Evolutionary conservation across 108 stramenopile species (phyloP).

Genomic region (Cyclostephanos invisitatus): DNA sequence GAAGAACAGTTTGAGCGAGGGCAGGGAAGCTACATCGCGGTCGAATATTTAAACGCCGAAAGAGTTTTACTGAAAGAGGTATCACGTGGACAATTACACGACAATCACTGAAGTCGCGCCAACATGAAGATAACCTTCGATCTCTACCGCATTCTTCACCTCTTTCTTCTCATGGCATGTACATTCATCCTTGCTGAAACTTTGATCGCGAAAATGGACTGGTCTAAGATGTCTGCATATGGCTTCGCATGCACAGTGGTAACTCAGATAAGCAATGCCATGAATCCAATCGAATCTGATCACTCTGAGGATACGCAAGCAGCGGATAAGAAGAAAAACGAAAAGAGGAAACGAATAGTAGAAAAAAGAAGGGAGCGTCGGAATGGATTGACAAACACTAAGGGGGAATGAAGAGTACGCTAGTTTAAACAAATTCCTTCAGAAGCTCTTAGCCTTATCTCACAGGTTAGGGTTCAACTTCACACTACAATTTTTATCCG

Average conservation of each 20-base stretch:
- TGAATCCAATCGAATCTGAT: conserved; percentile 6
- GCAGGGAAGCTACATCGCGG: background rate
- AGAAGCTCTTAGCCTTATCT: background rate
- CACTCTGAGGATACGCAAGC: background rate
- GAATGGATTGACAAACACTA: background rate
- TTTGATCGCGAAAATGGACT: conserved; percentile 25
- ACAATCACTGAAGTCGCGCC: background rate
- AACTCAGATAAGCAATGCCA: conserved; percentile 35
- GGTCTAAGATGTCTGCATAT: conserved; percentile 39
- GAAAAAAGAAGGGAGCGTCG: conserved; percentile 17
- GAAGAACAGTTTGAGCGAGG: too few species aligned
- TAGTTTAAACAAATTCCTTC: background rate
- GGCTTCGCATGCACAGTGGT: conserved; percentile 29
- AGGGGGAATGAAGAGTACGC: background rate
- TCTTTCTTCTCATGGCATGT: conserved; percentile 14
- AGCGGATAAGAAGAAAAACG: background rate
- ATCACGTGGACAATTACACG: background rate
- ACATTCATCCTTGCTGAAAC: conserved; percentile 26
- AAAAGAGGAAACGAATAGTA: conserved; percentile 19
- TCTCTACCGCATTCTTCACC: conserved; percentile 33
- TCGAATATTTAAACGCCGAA: background rate
- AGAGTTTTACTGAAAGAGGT: too few species aligned
- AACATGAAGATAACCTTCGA: conserved; percentile 33
- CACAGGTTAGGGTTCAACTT: background rate
- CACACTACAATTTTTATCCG: background rate